Evolutionary conservation across 768 basidiomycete genomes (phyloP).

Genomic region (Podaxis sp.): DNA sequence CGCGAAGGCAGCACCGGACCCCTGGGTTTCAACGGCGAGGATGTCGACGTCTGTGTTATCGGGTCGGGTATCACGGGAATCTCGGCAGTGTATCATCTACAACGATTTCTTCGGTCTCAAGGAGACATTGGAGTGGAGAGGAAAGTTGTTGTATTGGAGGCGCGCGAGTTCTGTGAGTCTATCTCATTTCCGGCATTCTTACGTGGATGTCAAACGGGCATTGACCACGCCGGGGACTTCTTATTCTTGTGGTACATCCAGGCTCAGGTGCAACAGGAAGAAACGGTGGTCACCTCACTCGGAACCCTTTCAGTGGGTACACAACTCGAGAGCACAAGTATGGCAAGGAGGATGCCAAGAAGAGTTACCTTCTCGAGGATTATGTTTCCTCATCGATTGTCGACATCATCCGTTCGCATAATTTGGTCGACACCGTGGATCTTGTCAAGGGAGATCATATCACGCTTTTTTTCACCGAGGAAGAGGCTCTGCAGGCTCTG

Average conservation of each 20-base stretch:
- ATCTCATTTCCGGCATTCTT: conserved; percentile 2
- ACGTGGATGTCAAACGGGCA: not conserved
- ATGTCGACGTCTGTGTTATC: conserved; percentile 75
- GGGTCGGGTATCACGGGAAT: conserved; percentile 82
- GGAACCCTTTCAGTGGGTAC: conserved; percentile 49
- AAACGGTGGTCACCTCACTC: conserved; percentile 77
- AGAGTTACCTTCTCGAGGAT: conserved; percentile 54
- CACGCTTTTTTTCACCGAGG: conserved; percentile 45
- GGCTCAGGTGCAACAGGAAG: conserved; percentile 81
- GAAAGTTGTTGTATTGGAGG: conserved; percentile 73
- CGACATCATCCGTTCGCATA: conserved; percentile 43
- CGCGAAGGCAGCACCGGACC: conserved; percentile 61
- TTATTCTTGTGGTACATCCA: conserved; percentile 22
- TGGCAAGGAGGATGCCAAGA: conserved; percentile 55
- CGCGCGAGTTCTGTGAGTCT: conserved; percentile 79
- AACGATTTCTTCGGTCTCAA: conserved; percentile 15
- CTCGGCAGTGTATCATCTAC: conserved; percentile 71
- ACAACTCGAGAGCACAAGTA: conserved; percentile 32
- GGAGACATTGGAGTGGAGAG: conserved; percentile 20
- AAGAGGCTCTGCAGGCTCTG: conserved; percentile 37
- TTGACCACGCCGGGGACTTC: not conserved
- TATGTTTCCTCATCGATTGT: conserved; percentile 52
- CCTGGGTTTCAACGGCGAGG: conserved; percentile 38
- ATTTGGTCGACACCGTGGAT: conserved; percentile 54
- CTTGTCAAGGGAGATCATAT: conserved; percentile 59